A percentile compares a stretch with the other conserved stretches of the same genome.
These are phyloP conservation scores for Venturia aucupariae DNA, from an alignment of 2,329 filamentous ascomycete species.

Conservation along the genomic window DNA sequence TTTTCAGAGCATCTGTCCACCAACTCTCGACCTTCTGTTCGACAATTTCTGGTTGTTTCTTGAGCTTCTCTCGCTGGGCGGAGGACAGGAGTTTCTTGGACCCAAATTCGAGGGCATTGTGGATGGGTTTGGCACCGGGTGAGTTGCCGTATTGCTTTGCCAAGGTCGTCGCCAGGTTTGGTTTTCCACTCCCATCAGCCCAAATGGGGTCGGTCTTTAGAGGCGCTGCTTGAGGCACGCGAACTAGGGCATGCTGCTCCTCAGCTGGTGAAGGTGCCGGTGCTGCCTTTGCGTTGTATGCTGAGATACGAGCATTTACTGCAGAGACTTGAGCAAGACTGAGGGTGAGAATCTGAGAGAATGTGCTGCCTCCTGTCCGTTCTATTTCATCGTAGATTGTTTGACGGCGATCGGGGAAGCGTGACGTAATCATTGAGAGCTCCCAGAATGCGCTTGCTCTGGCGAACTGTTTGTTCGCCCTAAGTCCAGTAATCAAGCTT, in stretches of 20 bases:
- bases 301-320: slow-evolving; percentile 56
- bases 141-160: slow-evolving; percentile 15
- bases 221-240: not conserved
- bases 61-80: slow-evolving; percentile 23
- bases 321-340: slow-evolving; percentile 61
- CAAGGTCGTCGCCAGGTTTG: not conserved
- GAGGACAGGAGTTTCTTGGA: slow-evolving; percentile 21
- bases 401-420: slow-evolving; percentile 65
- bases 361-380: slow-evolving; percentile 67
- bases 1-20: not conserved
- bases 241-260: not conserved
- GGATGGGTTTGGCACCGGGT: slow-evolving; percentile 11
- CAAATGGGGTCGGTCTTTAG: not conserved
- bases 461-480: slow-evolving; percentile 62
- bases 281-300: slow-evolving; percentile 21
- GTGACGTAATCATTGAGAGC: slow-evolving; percentile 66
- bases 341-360: slow-evolving; percentile 64
- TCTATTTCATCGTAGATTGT: slow-evolving; percentile 83
- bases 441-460: slow-evolving; percentile 82
- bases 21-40: slow-evolving; percentile 22
- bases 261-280: slow-evolving; percentile 15
- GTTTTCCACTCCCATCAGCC: not conserved
- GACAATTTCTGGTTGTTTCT: slow-evolving; percentile 2
- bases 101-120: not conserved
- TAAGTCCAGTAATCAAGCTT: slow-evolving; percentile 74